Conservation (phyloP, 192 early-diverging fungal genomes). For the Neocallimastix lanati region DNA sequence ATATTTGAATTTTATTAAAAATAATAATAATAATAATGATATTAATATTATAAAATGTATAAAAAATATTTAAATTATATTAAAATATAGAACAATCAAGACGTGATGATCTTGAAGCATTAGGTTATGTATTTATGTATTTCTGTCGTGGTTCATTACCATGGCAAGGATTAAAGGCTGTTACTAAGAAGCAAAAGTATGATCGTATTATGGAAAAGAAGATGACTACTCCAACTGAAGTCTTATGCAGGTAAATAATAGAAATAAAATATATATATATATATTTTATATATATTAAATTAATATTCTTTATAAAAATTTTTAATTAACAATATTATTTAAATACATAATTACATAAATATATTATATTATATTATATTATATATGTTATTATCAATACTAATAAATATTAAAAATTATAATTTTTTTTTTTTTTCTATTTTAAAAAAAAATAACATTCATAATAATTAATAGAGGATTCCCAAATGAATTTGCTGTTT, state of each 20-base stretch:
- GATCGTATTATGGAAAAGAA: conserved; percentile 87
- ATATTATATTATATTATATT: too few species aligned
- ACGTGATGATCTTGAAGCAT: conserved; percentile 74
- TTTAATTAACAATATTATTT: too few species aligned
- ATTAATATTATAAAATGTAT: too few species aligned
- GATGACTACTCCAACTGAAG: conserved; percentile 65
- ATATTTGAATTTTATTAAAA: neutral
- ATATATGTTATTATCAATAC: too few species aligned
- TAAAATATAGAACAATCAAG: conserved; percentile 55
- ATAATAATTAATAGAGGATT: conserved; percentile 38
- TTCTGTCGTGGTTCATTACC: conserved; percentile 74
- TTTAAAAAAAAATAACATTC: too few species aligned
- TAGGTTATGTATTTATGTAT: conserved; percentile 84
- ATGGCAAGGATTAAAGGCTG: too few species aligned
- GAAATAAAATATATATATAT: too few species aligned
- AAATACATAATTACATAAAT: too few species aligned
- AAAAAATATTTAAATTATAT: neutral
- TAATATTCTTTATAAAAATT: neutral
- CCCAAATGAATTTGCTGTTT: conserved; percentile 71
- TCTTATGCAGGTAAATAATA: conserved; percentile 41
- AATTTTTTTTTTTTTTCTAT: neutral
- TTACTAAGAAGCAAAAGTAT: too few species aligned
- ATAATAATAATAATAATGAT: too few species aligned
- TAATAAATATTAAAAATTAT: neutral
- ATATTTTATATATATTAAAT: too few species aligned